Evolutionary conservation across 352 stramenopile species (phyloP).

Genomic region (Globisporangium polare): DNA sequence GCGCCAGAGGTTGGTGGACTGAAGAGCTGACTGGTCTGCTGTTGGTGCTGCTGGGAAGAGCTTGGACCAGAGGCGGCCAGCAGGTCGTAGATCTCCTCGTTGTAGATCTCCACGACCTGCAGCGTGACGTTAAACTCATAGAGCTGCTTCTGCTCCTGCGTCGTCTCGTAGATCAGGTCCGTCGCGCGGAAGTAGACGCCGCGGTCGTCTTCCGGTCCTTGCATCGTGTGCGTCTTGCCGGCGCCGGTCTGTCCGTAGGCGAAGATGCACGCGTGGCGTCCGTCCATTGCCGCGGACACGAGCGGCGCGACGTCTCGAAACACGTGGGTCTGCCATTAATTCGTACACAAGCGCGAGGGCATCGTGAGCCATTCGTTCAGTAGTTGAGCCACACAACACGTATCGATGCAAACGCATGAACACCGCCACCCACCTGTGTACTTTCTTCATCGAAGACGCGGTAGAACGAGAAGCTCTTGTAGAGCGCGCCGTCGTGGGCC

Average conservation of each 20-base stretch:
- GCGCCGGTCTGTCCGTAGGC: conserved; percentile 90
- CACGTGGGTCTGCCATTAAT: conserved; percentile 48
- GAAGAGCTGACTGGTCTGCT: conserved; percentile 7
- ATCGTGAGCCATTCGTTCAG: conserved; percentile 29
- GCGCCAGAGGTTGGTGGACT: conserved; percentile 7
- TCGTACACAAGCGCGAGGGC: conserved; percentile 27
- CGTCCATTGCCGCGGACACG: conserved; percentile 85
- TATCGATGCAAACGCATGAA: conserved; percentile 21
- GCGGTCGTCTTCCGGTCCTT: conserved; percentile 18
- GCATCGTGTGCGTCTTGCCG: conserved; percentile 40
- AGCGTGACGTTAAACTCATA: conserved; percentile 47
- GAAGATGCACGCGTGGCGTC: conserved; percentile 94
- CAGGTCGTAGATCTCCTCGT: conserved; percentile 83
- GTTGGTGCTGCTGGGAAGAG: conserved; percentile 3
- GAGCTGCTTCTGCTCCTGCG: conserved; percentile 37
- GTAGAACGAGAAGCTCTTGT: conserved; percentile 85
- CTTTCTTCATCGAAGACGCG: conserved; percentile 81
- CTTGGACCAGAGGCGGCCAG: conserved; percentile 18
- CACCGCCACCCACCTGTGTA: conserved; percentile 46
- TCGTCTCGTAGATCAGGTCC: conserved; percentile 37
- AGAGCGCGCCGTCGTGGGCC: conserved; percentile 36
- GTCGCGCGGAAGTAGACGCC: conserved; percentile 45
- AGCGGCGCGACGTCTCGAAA: conserved; percentile 92
- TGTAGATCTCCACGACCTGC: conserved; percentile 85
- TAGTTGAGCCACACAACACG: conserved; percentile 26